Percentiles rank a stretch among this genome's conserved stretches.
Evolutionary conservation across 2,329 filamentous ascomycete species (phyloP).

Genomic region (Trichoderma sp.): DNA sequence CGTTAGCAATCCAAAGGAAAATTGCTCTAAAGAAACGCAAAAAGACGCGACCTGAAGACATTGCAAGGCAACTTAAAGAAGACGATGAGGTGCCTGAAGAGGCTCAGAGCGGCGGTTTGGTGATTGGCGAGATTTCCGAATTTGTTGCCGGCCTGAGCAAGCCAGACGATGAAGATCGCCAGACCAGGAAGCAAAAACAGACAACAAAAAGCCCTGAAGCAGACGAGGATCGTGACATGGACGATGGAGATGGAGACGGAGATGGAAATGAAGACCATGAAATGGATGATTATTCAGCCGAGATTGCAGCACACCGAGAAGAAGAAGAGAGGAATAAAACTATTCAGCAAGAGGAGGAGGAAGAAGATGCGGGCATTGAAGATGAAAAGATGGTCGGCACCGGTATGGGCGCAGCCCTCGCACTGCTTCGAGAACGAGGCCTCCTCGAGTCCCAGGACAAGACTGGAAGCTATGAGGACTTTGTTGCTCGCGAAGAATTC

Average conservation of each 20-base stretch:
- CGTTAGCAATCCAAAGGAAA: slow-evolving; percentile 78
- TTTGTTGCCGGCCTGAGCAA: slow-evolving; percentile 86
- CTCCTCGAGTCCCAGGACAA: slow-evolving; percentile 68
- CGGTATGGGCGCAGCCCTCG: slow-evolving; percentile 80
- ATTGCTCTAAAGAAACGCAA: slow-evolving; percentile 90
- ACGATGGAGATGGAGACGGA: slow-evolving; percentile 36
- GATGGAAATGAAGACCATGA: slow-evolving; percentile 37
- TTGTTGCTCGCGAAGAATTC: slow-evolving; percentile 75
- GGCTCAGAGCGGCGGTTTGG: slow-evolving; percentile 59
- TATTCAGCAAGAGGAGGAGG: slow-evolving; percentile 39
- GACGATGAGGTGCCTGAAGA: slow-evolving; percentile 50
- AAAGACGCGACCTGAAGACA: slow-evolving; percentile 79
- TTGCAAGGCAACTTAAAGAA: slow-evolving; percentile 76
- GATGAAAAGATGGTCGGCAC: slow-evolving; percentile 78
- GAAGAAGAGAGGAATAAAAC: slow-evolving; percentile 39
- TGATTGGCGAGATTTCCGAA: slow-evolving; percentile 95
- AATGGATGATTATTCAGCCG: slow-evolving; percentile 37
- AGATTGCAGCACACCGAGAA: slow-evolving; percentile 29
- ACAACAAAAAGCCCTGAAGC: slow-evolving; percentile 40
- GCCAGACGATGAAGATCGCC: slow-evolving; percentile 59
- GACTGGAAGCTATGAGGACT: slow-evolving; percentile 64
- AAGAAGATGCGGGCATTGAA: slow-evolving; percentile 68
- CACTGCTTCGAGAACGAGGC: slow-evolving; percentile 81
- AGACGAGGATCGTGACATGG: slow-evolving; percentile 49
- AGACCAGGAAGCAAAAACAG: slow-evolving; percentile 46